Percentiles rank a stretch among this genome's conserved stretches.
Conservation (phyloP, 2,329 filamentous ascomycete genomes). For the Sclerotinia minor region DNA sequence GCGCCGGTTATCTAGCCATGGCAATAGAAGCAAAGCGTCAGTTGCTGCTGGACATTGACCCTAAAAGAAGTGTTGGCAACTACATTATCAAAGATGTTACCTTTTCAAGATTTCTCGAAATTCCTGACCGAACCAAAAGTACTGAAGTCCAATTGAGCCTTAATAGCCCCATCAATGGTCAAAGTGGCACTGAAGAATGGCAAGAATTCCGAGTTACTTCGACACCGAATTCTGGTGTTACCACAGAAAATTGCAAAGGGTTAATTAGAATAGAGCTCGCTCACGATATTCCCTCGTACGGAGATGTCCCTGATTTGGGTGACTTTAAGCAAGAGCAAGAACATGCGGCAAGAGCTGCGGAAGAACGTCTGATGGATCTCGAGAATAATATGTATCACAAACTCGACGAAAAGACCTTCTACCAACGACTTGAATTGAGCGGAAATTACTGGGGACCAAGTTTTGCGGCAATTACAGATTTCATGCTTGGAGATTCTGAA, state of each 20-base stretch:
- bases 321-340: background rate
- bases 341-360: background rate
- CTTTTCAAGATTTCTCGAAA: conserved; percentile 33
- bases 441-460: conserved; percentile 52
- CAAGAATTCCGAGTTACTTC: conserved; percentile 13
- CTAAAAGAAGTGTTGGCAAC: background rate
- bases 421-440: conserved; percentile 29
- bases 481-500: conserved; percentile 4
- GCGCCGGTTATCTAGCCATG: conserved; percentile 39
- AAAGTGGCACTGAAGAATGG: background rate
- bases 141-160: conserved; percentile 29
- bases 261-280: conserved; percentile 8
- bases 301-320: background rate
- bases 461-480: conserved; percentile 42
- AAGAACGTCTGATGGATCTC: background rate
- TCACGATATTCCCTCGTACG: background rate
- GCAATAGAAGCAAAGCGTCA: conserved; percentile 38
- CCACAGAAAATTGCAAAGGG: conserved; percentile 55
- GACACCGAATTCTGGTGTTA: background rate
- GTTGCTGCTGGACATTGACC: background rate
- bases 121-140: conserved; percentile 34
- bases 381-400: background rate
- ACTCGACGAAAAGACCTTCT: background rate
- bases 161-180: background rate
- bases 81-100: conserved; percentile 32